Evolutionary conservation across 306 rosid genomes (phyloP), one percentile per base, ranked within the genome.

Genomic region (Vicia villosa): DNA sequence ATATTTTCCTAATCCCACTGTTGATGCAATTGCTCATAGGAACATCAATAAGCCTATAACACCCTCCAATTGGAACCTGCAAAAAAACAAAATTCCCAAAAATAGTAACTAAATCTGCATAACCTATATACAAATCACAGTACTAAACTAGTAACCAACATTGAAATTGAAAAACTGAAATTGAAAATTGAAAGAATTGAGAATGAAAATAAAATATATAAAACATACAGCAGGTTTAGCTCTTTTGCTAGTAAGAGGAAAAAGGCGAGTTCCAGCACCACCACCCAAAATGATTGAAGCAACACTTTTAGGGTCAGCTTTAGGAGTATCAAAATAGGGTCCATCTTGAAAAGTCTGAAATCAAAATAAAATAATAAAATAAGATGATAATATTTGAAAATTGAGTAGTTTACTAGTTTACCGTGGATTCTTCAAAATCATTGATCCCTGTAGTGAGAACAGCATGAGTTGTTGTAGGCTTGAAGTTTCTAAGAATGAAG

Each of bases 1-100:
- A 93, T 56, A 90, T 90, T 79, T 90, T 93, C 13, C 79, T 83
- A n/a, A 93, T 86, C 73, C 96, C 96, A 74, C 98, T 88, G 32
- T 90, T 93, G 80, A 93, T 90, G 85, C 98, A 90, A 47, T 90
- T 93, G 70, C 98, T 93, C 98, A 93, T 90, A 0, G 98, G 98
- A 54, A 90, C 78, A 83, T 93, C 98, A 28, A 92, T 90, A 69
- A 93, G 86, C 70, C 98, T 86, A 75, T 90, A 93, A 74, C 91
- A 85, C 58, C 98, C 98, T 69, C 98, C 98, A 7, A 93, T 83
- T 0, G 98, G 98, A 80, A 93, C 98, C 96, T 88, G 85, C 42
- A 56, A 40, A 63, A 21, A 21, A 50, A 1, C 2, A 43, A 63
- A 22, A 17, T 43, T 6, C 34, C 69, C 45, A n/a, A 64, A 69